Base-by-base conservation (phyloP, 2,329 filamentous ascomycete species). In the Penicillium brasilianum region DNA sequence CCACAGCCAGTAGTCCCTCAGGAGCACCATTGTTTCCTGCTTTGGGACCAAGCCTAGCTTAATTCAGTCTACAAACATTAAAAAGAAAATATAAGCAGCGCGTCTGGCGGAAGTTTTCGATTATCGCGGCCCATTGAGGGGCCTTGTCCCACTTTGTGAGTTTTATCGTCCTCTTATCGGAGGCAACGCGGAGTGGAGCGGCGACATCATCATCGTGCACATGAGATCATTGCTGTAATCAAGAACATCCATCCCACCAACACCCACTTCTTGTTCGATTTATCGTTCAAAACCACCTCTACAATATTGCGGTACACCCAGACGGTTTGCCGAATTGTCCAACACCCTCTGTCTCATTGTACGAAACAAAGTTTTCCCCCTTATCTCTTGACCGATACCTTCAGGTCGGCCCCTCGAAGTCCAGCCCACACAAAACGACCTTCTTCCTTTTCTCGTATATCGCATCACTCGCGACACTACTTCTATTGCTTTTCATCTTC, bases 201-300 rank as follows among this genome's bases (percentile, higher is more conserved):
- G 66, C 66, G 66, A 68, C 67, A 68, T 68, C 67, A 69, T 69
- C 66, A 68, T 68, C 58, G 62, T 34, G 57, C 44, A 44, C 56
- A 69, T 65, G 64, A 57, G 65, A 64, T 70, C 68, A 70, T 69
- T 62, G 32, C 62, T 51, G 57, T 41, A 58, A 54, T 54, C 37
- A 43, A 49, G 53, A 55, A 48, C 41, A 58, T 61, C 53, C 37
- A 52, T 39, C 58, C 41, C 28, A 59, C 56, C 54, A 54, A 55
- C 53, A 44, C 36, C 44, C 56, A 46, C 56, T 58, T 36, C 48
- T 41, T 44, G 59, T 54, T 59, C 20, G 18, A 36, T 43, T 56
- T 57, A 34, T 48, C 28, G 3, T 48, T 48, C 14, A 22, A 55
- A 41, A 59, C 57, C 37, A 16, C n/a, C n/a, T 30, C 30, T 25